Conservation (phyloP, 768 basidiomycete genomes). For the Amanita phalloides region DNA sequence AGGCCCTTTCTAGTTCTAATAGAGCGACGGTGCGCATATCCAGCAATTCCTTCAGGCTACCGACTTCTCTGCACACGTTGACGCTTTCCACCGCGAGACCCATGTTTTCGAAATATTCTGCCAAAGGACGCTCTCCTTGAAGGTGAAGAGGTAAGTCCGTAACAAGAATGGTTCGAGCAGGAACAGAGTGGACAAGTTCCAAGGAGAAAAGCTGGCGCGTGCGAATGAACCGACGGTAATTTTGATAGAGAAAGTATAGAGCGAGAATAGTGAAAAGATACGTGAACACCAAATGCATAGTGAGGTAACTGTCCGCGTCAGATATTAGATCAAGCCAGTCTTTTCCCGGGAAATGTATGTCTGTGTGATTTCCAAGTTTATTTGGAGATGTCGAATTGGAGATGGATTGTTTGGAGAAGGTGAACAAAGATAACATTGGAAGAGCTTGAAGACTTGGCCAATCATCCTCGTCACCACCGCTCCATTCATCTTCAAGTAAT, state of each 20-base stretch:
- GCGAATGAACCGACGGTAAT: slow-evolving; percentile 82
- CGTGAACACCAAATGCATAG: slow-evolving; percentile 86
- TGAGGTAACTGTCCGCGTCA: slow-evolving; percentile 83
- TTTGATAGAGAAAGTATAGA: slow-evolving; percentile 78
- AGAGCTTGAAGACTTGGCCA: slow-evolving; percentile 27
- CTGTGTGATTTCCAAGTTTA: neutral
- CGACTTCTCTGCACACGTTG: slow-evolving; percentile 77
- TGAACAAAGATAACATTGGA: slow-evolving; percentile 10
- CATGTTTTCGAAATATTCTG: slow-evolving; percentile 92
- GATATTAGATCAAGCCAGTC: slow-evolving; percentile 86
- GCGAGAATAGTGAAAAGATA: slow-evolving; percentile 87
- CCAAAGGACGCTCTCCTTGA: slow-evolving; percentile 73
- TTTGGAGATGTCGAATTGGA: slow-evolving; percentile 3
- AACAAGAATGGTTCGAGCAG: slow-evolving; percentile 87
- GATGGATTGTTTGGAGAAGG: slow-evolving; percentile 16
- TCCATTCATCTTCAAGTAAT: slow-evolving; percentile 52
- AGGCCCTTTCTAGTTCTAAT: slow-evolving; percentile 68
- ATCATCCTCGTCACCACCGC: slow-evolving; percentile 26
- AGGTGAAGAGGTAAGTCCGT: slow-evolving; percentile 78
- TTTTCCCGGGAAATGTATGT: slow-evolving; percentile 15
- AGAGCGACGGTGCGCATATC: slow-evolving; percentile 77
- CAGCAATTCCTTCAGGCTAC: slow-evolving; percentile 57
- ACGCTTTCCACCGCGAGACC: slow-evolving; percentile 86
- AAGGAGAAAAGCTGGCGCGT: slow-evolving; percentile 90
- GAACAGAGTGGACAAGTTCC: slow-evolving; percentile 90